Percentiles rank a stretch among this genome's conserved stretches.
Conservation (phyloP, 2,329 filamentous ascomycete genomes). For the Dothidotthia symphoricarpi region DNA sequence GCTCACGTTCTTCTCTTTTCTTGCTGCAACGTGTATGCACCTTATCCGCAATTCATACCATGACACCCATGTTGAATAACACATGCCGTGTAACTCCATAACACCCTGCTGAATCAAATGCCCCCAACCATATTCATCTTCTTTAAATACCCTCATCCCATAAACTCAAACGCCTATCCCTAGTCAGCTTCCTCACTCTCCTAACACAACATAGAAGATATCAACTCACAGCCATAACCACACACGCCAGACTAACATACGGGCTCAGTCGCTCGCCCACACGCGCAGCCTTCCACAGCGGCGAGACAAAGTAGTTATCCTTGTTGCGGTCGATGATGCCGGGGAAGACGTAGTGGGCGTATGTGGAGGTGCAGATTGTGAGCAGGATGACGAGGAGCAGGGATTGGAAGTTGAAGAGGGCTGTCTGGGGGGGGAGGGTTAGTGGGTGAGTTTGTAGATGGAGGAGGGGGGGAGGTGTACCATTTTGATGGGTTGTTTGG, state of each 20-base stretch:
- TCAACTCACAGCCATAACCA: slow-evolving; percentile 78
- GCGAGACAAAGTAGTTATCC: slow-evolving; percentile 73
- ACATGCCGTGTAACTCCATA: too few species aligned
- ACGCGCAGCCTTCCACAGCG: slow-evolving; percentile 94
- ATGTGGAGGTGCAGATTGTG: slow-evolving; percentile 92
- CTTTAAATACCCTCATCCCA: slow-evolving; percentile 18
- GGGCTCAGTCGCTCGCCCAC: slow-evolving; percentile 91
- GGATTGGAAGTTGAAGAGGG: slow-evolving; percentile 98
- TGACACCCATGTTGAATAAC: too few species aligned
- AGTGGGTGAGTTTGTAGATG: background rate
- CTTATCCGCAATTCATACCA: too few species aligned
- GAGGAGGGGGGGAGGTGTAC: slow-evolving; percentile 2
- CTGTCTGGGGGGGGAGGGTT: slow-evolving; percentile 61
- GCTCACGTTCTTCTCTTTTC: too few species aligned
- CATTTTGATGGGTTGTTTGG: slow-evolving; percentile 10
- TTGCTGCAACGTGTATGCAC: too few species aligned
- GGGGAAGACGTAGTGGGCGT: slow-evolving; percentile 86
- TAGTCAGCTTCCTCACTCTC: slow-evolving; percentile 4
- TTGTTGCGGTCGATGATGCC: slow-evolving; percentile 90
- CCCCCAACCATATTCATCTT: background rate
- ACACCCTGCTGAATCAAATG: slow-evolving; percentile 6
- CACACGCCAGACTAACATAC: slow-evolving; percentile 90
- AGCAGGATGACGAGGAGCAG: slow-evolving; percentile 92
- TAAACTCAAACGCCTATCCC: slow-evolving; percentile 29
- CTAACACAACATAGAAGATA: too few species aligned